Percentiles rank a stretch among this genome's conserved stretches.
These are phyloP conservation scores for Halophytophthora polymorphica DNA, from an alignment of 352 stramenopile species.

Conservation along the genomic window DNA sequence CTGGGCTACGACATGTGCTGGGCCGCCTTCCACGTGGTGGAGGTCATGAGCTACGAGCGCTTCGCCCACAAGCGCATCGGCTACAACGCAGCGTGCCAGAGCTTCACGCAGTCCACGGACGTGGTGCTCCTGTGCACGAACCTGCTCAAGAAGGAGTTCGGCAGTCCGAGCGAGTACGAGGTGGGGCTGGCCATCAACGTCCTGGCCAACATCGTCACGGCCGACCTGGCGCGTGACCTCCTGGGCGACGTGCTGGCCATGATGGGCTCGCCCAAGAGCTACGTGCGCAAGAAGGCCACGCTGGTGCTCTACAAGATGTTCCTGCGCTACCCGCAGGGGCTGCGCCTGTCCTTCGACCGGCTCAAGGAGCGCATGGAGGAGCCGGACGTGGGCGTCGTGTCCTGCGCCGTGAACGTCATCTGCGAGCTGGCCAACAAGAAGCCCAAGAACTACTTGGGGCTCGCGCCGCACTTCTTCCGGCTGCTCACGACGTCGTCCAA, in stretches of 20 bases:
- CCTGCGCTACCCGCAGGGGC: constrained; percentile 96
- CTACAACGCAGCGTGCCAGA: constrained; percentile 94
- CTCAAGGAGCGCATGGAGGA: constrained; percentile 97
- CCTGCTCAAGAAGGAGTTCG: constrained; percentile 97
- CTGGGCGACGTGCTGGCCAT: constrained; percentile 90
- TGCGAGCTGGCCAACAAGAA: constrained; percentile 99
- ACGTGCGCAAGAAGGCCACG: constrained; percentile 98
- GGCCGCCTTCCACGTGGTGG: constrained; percentile 97
- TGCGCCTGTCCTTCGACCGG: constrained; percentile 97
- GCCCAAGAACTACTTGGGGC: constrained; percentile 97
- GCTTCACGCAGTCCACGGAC: constrained; percentile 96
- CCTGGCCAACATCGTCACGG: constrained; percentile 98
- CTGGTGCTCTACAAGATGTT: constrained; percentile 99
- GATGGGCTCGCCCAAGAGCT: constrained; percentile 93
- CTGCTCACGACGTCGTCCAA: constrained; percentile 97
- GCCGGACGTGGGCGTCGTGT: constrained; percentile 94
- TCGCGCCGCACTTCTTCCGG: constrained; percentile 98
- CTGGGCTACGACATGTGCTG: constrained; percentile 98
- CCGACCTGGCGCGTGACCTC: constrained; percentile 94
- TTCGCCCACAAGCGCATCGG: constrained; percentile 97
- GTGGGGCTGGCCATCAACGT: constrained; percentile 98
- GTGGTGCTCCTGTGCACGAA: constrained; percentile 99
- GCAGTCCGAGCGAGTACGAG: constrained; percentile 92
- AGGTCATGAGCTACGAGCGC: constrained; percentile 95
- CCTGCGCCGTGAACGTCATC: constrained; percentile 98